Evolutionary conservation across 495 filamentous ascomycete species (phyloP).

Genomic region (Penicillium egyptiacum): DNA sequence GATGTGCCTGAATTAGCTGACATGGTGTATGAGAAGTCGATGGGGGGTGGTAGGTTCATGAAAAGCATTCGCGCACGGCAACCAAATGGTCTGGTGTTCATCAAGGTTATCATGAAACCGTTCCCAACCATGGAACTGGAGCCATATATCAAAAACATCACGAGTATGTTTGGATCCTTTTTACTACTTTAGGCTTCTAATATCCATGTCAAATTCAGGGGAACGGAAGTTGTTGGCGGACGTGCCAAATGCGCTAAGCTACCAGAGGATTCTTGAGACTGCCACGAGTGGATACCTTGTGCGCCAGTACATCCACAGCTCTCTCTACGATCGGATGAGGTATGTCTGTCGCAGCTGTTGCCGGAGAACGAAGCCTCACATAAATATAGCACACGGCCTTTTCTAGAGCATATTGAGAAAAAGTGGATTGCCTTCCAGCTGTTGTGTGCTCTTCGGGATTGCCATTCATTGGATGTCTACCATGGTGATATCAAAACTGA

Average conservation of each 20-base stretch:
- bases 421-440: constrained; percentile 98
- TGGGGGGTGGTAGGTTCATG: constrained; percentile 94
- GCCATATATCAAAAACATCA: constrained; percentile 70
- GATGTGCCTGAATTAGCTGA: constrained; percentile 91
- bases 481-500: constrained; percentile 99
- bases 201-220: constrained; percentile 47
- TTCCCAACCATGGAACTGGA: constrained; percentile 73
- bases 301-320: constrained; percentile 95
- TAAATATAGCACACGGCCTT: constrained; percentile 82
- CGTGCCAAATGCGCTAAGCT: constrained; percentile 87
- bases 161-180: constrained; percentile 53
- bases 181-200: neutral
- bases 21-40: constrained; percentile 84
- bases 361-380: constrained; percentile 8
- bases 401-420: constrained; percentile 96
- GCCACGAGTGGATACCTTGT: constrained; percentile 88
- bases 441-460: constrained; percentile 88
- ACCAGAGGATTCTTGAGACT: constrained; percentile 88
- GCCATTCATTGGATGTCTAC: constrained; percentile 84
- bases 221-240: constrained; percentile 77
- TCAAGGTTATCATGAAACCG: constrained; percentile 93
- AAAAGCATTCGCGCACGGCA: constrained; percentile 91
- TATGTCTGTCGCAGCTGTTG: constrained; percentile 27
- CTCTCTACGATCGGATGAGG: constrained; percentile 93
- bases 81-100: constrained; percentile 84